Base-by-base conservation (phyloP, 176 grass and related monocot species). In the Carex myosuroides region DNA sequence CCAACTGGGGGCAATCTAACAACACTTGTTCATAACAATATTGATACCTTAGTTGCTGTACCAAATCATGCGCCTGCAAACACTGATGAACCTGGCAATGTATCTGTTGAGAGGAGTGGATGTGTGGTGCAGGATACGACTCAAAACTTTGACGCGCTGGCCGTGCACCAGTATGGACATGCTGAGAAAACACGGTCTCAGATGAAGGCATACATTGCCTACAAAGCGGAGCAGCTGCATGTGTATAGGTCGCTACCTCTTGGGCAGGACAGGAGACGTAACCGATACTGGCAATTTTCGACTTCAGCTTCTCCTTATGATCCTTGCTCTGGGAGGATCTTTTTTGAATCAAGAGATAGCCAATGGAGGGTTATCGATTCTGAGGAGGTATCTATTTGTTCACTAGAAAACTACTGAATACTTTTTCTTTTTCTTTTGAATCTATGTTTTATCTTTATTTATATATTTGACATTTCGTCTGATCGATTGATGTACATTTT, bases 211-310 rank as follows among this genome's bases (percentile, higher is more conserved):
- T 91, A 89, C 18, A 99, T 99, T 57, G 89, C 91, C 64, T 87
- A 92, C 62, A 95, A 91, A 80, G 96, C 93, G 58, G 96, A 99
- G 75, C 96, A 95, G 13, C 91, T 95, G 50, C 88, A 92, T 85
- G 89, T 92, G 16, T 95, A 99, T 73, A 90, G 96, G 82, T 93
- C 93, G 6, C 50, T 99, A 71, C 96, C 96, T 37, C 85, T 99
- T 18, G 96, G 96, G 84, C 96, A 99, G 89, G 96, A 99, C 89
- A 90, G 96, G n/a, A 99, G 93, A 66, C 70, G 89, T 60, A 99
- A 99, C 44, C 83, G 91, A 3, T 99, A 99, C 79, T 99, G 96
- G 96, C 92, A 90, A 80, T 99, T 95, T 81, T 93, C 91, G 41
- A 89, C 96, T 66, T 92, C 91, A 84, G 66, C 88, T 75, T 93